These are phyloP conservation scores for Lachnellula willkommii DNA, from an alignment of 2,329 filamentous ascomycete genomes.

Conservation along the genomic window DNA sequence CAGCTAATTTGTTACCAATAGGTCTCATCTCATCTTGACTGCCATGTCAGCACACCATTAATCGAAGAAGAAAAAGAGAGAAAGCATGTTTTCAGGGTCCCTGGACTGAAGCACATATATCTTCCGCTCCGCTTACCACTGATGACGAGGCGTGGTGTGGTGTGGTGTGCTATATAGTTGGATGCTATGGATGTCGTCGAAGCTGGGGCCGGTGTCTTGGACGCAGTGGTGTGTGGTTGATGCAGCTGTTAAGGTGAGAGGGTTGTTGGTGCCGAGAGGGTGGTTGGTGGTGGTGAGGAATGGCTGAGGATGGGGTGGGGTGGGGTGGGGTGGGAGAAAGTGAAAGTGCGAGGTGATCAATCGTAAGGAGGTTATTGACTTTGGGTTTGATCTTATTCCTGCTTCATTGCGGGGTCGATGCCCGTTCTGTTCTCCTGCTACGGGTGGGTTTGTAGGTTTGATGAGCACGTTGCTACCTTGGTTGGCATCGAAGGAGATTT, in stretches of 20 bases:
- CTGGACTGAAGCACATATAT: too few species aligned
- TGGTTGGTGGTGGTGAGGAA: slow-evolving; percentile 21
- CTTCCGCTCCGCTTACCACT: too few species aligned
- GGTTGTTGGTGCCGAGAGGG: slow-evolving; percentile 18
- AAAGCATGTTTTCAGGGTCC: too few species aligned
- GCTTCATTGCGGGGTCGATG: slow-evolving; percentile 56
- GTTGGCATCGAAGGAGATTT: slow-evolving; percentile 51
- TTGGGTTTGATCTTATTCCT: slow-evolving; percentile 59
- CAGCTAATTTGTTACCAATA: too few species aligned
- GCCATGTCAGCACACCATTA: too few species aligned
- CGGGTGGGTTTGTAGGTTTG: slow-evolving; percentile 47
- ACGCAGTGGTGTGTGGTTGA: slow-evolving; percentile 48
- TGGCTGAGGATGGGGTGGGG: too few species aligned
- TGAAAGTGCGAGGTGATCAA: too few species aligned
- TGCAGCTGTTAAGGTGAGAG: slow-evolving; percentile 42
- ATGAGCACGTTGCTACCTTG: slow-evolving; percentile 50
- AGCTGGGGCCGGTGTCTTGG: slow-evolving; percentile 34
- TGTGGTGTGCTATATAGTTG: slow-evolving; percentile 18
- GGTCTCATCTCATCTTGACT: too few species aligned
- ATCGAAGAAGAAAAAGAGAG: too few species aligned
- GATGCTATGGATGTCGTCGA: slow-evolving; percentile 44
- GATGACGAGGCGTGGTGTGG: not conserved
- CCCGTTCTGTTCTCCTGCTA: slow-evolving; percentile 36
- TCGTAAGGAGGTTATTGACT: slow-evolving; percentile 43
- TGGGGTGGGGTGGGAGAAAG: too few species aligned